Percentiles rank a stretch among this genome's conserved stretches.
Conservation (phyloP, 2,329 filamentous ascomycete species). For the Zalaria obscura region DNA sequence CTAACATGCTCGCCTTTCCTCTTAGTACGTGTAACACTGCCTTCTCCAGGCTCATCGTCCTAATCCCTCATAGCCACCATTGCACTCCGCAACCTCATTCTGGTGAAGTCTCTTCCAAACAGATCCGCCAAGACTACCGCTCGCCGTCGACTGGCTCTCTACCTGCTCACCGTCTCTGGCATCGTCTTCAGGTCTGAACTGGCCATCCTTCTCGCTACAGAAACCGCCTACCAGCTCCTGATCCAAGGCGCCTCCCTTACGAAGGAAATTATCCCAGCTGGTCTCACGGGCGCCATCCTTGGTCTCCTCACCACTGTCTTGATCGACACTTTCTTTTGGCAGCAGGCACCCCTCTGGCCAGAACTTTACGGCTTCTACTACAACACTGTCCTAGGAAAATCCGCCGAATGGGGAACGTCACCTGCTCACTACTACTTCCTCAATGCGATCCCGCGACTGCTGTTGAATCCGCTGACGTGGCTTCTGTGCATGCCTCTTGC, state of each 20-base stretch:
- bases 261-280: conserved; percentile 49
- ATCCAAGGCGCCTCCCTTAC: conserved; percentile 39
- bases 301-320: conserved; percentile 57
- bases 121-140: conserved; percentile 21
- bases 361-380: conserved; percentile 82
- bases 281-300: conserved; percentile 48
- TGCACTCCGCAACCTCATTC: conserved; percentile 40
- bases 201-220: conserved; percentile 60
- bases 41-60: neutral
- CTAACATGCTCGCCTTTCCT: conserved; percentile 92
- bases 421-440: conserved; percentile 79
- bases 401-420: conserved; percentile 75
- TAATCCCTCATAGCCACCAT: conserved; percentile 38
- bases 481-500: conserved; percentile 36
- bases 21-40: conserved; percentile 49
- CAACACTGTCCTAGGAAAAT: conserved; percentile 74
- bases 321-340: conserved; percentile 91
- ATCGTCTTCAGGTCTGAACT: conserved; percentile 84
- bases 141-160: conserved; percentile 51
- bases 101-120: conserved; percentile 25
- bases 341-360: conserved; percentile 63
- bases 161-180: conserved; percentile 64
- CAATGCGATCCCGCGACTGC: conserved; percentile 65
- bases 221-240: conserved; percentile 50
- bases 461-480: conserved; percentile 63